These are phyloP conservation scores for Oryza officinalis DNA, from an alignment of 176 grass and related monocot genomes.

Conservation along the genomic window DNA sequence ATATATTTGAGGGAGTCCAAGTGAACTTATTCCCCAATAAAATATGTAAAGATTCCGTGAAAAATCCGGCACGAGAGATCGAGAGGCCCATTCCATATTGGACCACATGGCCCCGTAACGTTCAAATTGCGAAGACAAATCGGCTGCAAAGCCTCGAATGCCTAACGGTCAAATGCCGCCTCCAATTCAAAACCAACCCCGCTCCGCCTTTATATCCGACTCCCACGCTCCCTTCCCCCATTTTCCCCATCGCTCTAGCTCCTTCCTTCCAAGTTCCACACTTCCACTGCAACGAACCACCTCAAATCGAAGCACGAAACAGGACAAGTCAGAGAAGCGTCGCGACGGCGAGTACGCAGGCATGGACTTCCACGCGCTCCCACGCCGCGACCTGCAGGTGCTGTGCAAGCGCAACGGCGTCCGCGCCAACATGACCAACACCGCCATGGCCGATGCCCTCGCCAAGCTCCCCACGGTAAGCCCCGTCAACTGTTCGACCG, in stretches of 20 bases:
- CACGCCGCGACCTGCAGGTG: constrained; percentile 71
- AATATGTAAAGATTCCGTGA: too few relatives aligned
- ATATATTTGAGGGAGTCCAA: too few relatives aligned
- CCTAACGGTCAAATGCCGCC: constrained; percentile 7
- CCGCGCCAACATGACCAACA: constrained; percentile 75
- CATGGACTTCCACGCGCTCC: constrained; percentile 78
- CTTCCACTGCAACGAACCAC: neutral
- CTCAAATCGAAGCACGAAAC: too few relatives aligned
- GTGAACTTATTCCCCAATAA: too few relatives aligned
- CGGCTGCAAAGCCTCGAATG: neutral
- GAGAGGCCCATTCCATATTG: neutral
- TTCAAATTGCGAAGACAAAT: neutral
- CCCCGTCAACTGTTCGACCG: neutral
- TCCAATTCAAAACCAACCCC: constrained; percentile 32
- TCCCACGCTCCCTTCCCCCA: constrained; percentile 27
- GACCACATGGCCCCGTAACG: neutral
- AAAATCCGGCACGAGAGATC: too few relatives aligned
- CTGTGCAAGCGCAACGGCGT: constrained; percentile 87
- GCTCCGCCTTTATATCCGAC: neutral
- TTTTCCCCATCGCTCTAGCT: neutral
- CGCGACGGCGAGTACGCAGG: neutral
- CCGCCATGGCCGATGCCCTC: constrained; percentile 87
- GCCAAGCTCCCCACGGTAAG: constrained; percentile 54
- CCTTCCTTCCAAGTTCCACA: neutral
- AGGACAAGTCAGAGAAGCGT: neutral